Base-by-base conservation (phyloP, 495 filamentous ascomycete genomes). In the Aspergillus ostianus region DNA sequence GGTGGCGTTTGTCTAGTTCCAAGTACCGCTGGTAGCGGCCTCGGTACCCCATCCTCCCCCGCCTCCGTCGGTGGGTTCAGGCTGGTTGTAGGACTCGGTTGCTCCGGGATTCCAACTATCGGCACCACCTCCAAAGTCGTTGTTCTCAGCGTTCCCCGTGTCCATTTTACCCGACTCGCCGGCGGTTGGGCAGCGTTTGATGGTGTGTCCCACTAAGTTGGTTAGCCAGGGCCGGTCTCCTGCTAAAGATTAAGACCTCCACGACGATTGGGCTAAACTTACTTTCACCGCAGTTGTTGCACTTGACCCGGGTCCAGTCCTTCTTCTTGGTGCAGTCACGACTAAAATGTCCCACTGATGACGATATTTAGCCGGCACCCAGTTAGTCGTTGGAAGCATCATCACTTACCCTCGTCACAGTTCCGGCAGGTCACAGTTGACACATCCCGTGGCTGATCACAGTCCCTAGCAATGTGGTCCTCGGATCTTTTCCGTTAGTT, bases 261-360 rank as follows among this genome's bases (percentile, higher is more conserved):
- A 26, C 9, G 10, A 15, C 36, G 36, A 41, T 41, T 41, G 36
- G 36, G 15, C 10, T 4, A 18, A 18, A 78, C 79, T 72, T 70
- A 84, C 83, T 87, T 73, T 93, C 79, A 10, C 84, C 80, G 65
- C 92, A 95, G 65, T 87, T 85, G 61, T 73, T 81, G 77, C 92
- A 96, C 69, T 90, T 84, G 57, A 95, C 86, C 41, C 84, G 85
- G 13, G 82, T 80, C 70, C 87, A 91, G 65, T 96, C 89, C 48
- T 81, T 85, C 5, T 90, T 89, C 77, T 89, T 80, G 0, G 89
- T 82, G 69, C 93, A 96, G 6, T 92, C 90, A 47, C 84, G 86
- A 47, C 77, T 77, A 47, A 80, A 72, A 63, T 97, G 93, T 0
- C 93, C 93, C 30, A 76, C 80, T 78, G 57, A 27, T 30, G 32